A percentile compares a stretch with the other conserved stretches of the same genome.
phyloP scores from a whole-genome alignment of 345 rosid species.

The Dovyalis caffra region DNA sequence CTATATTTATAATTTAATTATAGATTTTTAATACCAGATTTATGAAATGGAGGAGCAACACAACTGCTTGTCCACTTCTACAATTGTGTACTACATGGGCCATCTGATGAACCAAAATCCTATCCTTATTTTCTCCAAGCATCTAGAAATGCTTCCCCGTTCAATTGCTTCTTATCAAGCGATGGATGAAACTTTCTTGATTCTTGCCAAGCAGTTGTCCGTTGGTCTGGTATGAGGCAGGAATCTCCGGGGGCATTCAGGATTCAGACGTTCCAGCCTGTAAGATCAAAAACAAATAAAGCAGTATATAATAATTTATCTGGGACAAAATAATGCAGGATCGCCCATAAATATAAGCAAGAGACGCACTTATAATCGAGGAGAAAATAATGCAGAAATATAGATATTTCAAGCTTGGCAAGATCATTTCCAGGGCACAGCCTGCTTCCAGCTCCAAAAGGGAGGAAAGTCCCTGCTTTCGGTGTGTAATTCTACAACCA shows the following conservation, averaged over 20 bases:
- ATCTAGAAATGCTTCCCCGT: too few relatives aligned
- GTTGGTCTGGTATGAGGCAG: constrained; percentile 61
- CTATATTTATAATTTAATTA: too few relatives aligned
- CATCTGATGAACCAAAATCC: too few relatives aligned
- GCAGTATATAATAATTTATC: neutral
- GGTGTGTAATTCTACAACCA: constrained; percentile 43
- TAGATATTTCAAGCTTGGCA: too few relatives aligned
- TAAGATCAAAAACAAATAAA: neutral
- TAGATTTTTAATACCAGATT: too few relatives aligned
- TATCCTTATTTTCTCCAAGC: too few relatives aligned
- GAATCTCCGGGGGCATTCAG: constrained; percentile 27
- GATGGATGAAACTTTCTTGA: constrained; percentile 21
- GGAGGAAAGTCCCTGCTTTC: constrained; percentile 65
- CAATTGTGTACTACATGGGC: too few relatives aligned
- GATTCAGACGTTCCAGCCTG: constrained; percentile 48
- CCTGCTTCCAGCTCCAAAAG: neutral
- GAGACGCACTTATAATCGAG: neutral
- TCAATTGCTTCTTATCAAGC: too few relatives aligned
- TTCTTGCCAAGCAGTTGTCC: constrained; percentile 58
- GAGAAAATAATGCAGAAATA: neutral
- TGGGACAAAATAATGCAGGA: neutral
- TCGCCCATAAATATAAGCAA: too few relatives aligned
- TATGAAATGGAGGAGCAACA: too few relatives aligned
- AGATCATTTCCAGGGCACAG: neutral
- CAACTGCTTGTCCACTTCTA: too few relatives aligned